A percentile compares a stretch with the other conserved stretches of the same genome.
Conservation (phyloP, 768 basidiomycete species). For the Steccherinum ochraceum region DNA sequence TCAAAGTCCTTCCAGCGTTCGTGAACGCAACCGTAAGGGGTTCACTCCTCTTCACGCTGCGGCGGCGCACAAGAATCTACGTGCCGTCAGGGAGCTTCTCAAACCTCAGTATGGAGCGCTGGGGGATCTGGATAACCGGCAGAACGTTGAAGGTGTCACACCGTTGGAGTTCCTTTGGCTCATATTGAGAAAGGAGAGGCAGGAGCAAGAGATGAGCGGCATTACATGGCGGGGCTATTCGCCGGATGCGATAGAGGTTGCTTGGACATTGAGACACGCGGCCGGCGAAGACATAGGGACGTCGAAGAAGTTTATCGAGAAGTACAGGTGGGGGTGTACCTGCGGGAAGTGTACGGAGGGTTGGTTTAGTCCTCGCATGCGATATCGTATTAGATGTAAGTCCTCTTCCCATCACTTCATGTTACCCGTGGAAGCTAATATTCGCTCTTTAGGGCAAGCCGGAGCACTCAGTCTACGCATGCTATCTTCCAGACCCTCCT, state of each 20-base stretch:
- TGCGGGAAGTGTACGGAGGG: conserved; percentile 9
- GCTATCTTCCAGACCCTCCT: not conserved
- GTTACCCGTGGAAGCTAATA: not conserved
- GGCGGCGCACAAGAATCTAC: not conserved
- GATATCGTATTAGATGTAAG: conserved; percentile 2
- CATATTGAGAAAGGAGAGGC: not conserved
- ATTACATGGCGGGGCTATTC: not conserved
- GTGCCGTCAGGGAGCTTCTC: not conserved
- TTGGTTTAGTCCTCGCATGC: conserved; percentile 11
- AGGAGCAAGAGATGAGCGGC: not conserved
- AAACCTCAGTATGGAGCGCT: not conserved
- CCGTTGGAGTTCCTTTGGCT: not conserved
- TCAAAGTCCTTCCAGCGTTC: not conserved
- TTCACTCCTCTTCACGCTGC: not conserved
- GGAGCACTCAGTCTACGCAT: not conserved
- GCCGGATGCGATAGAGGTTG: not conserved
- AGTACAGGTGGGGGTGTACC: conserved; percentile 7
- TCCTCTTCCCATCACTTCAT: not conserved
- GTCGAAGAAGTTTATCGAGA: not conserved
- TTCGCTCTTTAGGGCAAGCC: not conserved
- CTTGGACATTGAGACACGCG: not conserved
- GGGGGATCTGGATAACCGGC: not conserved
- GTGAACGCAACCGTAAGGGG: not conserved
- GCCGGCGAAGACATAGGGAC: conserved; percentile 2
- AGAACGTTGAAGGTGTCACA: not conserved